phyloP scores from a whole-genome alignment of 306 rosid species.

The Argentina anserina region DNA sequence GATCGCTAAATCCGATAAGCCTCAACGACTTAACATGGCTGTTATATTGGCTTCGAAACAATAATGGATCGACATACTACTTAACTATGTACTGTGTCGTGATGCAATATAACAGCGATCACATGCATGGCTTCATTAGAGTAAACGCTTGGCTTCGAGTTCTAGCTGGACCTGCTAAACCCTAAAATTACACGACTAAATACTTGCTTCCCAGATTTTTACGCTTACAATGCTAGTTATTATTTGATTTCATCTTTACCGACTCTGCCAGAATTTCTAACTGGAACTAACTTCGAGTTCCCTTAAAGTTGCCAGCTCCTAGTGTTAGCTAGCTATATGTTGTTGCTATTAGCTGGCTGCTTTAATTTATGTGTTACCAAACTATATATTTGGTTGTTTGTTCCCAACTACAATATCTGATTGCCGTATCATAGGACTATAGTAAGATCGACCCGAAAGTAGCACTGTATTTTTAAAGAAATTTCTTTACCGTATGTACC shows the following conservation, averaged over 20 bases:
- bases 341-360: not conserved
- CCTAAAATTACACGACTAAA: no score
- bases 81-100: no score
- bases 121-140: not conserved
- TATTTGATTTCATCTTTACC: not conserved
- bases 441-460: not conserved
- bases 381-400: constrained; percentile 2
- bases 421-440: not conserved
- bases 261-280: not conserved
- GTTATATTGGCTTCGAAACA: not conserved
- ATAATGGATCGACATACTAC: not conserved
- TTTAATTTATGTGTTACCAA: not conserved
- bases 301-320: constrained; percentile 1
- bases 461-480: no score
- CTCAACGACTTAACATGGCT: not conserved
- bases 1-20: not conserved
- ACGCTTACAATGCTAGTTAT: not conserved
- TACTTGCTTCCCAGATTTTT: not conserved
- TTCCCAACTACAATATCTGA: constrained; percentile 8
- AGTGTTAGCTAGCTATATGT: not conserved
- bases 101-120: not conserved
- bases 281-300: not conserved
- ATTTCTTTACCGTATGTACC: no score
- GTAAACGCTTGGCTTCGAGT: no score
- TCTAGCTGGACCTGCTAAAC: no score